Percentiles rank a stretch among this genome's conserved stretches.
Evolutionary conservation across 202 grass and related monocot species (phyloP).

Genomic region (Musa balbisiana): DNA sequence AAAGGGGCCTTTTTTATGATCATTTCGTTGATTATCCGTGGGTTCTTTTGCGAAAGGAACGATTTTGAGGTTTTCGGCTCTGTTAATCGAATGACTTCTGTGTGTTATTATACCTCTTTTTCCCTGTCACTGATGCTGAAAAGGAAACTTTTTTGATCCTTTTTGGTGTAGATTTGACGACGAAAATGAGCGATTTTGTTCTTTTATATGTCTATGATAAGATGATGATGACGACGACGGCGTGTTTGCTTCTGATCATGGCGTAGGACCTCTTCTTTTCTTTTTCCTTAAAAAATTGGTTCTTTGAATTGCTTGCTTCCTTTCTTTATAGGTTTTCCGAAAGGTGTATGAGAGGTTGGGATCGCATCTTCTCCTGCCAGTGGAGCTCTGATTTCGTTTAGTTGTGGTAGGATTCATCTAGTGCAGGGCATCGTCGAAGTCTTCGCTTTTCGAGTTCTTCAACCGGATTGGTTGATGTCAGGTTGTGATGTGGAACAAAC

Average conservation of each 20-base stretch:
- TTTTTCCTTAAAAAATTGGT: background rate
- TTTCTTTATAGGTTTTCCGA: conserved; percentile 8
- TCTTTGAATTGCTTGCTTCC: background rate
- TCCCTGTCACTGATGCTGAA: no score
- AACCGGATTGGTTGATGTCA: background rate
- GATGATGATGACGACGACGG: background rate
- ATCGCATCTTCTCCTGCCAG: background rate
- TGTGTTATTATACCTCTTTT: background rate
- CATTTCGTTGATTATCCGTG: background rate
- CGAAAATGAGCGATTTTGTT: background rate
- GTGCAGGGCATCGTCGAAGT: conserved; percentile 4
- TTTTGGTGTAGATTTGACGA: background rate
- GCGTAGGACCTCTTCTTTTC: background rate
- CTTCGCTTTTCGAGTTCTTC: background rate
- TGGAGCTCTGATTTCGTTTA: conserved; percentile 12
- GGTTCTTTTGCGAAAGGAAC: background rate
- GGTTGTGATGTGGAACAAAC: background rate
- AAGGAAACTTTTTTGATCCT: no score
- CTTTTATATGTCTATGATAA: background rate
- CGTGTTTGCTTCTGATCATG: background rate
- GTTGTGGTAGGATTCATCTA: conserved; percentile 9
- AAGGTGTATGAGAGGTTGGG: conserved; percentile 10
- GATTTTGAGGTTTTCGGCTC: background rate
- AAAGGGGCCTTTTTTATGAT: background rate
- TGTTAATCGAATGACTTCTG: background rate